Percentiles rank a stretch among this genome's conserved stretches.
Evolutionary conservation across 805 yeast species (phyloP).

Genomic region (Yarrowia keelungensis): DNA sequence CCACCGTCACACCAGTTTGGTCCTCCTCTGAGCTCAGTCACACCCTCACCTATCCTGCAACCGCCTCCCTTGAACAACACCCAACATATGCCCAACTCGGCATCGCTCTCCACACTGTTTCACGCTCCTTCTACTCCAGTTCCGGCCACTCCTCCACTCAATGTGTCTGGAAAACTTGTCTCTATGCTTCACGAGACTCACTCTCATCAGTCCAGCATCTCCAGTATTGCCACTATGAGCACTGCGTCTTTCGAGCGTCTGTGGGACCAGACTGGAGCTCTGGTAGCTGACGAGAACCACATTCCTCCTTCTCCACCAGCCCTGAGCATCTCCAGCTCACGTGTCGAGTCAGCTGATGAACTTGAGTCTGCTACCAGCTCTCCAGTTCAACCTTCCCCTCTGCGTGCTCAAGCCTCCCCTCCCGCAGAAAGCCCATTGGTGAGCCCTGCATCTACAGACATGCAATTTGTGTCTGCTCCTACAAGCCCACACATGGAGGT

Average conservation of each 20-base stretch:
- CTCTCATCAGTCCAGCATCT: conserved; percentile 13
- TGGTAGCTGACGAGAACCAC: conserved; percentile 20
- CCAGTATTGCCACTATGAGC: conserved; percentile 8
- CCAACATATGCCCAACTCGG: conserved; percentile 3
- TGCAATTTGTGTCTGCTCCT: conserved; percentile 11
- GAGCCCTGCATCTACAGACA: neutral
- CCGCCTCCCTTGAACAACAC: conserved; percentile 3
- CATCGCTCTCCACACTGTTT: conserved; percentile 9
- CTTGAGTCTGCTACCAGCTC: too few relatives aligned
- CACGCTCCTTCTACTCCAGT: neutral
- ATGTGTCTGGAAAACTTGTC: conserved; percentile 14
- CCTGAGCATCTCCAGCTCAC: neutral
- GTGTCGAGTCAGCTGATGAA: too few relatives aligned
- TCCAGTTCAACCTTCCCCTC: too few relatives aligned
- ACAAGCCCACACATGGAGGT: neutral
- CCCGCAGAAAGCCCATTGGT: neutral
- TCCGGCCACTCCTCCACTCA: conserved; percentile 1
- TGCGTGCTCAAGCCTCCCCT: neutral
- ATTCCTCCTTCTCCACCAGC: conserved; percentile 11
- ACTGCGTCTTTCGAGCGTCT: conserved; percentile 7
- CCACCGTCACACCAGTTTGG: neutral
- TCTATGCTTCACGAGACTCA: neutral
- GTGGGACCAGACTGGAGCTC: conserved; percentile 26
- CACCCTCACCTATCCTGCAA: neutral
- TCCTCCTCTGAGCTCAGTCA: neutral